Percentiles rank a stretch among this genome's conserved stretches.
These are phyloP conservation scores for Scytalidium lignicola DNA, from an alignment of 2,329 filamentous ascomycete genomes.

Conservation along the genomic window DNA sequence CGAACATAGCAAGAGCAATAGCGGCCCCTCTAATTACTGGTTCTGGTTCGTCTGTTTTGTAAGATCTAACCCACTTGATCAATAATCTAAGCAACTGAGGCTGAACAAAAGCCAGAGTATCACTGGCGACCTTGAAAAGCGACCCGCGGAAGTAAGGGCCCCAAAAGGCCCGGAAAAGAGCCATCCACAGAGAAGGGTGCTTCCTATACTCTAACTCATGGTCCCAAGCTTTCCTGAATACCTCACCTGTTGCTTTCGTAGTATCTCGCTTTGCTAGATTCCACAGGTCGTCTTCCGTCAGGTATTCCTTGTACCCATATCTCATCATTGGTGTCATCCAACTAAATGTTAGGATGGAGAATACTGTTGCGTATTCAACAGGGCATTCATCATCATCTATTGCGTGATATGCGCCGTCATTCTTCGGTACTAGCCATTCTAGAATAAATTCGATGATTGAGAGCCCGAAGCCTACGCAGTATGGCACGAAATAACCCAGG, in stretches of 20 bases:
- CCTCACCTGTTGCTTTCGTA: conserved; percentile 65
- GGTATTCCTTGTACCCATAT: conserved; percentile 82
- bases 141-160: conserved; percentile 76
- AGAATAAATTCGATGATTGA: conserved; percentile 57
- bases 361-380: conserved; percentile 85
- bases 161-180: conserved; percentile 78
- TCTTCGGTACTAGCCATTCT: conserved; percentile 67
- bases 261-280: conserved; percentile 76
- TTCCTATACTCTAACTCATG: conserved; percentile 63
- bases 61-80: conserved; percentile 80
- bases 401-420: conserved; percentile 62
- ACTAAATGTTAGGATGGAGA: conserved; percentile 87
- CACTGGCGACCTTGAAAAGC: conserved; percentile 84
- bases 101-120: conserved; percentile 80
- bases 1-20: conserved; percentile 90
- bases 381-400: conserved; percentile 64
- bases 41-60: conserved; percentile 57
- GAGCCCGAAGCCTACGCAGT: conserved; percentile 54
- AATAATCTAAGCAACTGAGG: conserved; percentile 83
- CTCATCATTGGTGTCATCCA: conserved; percentile 99
- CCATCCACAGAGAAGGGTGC: conserved; percentile 81
- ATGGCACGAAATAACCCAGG: conserved; percentile 58
- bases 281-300: conserved; percentile 96
- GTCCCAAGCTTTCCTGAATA: conserved; percentile 72
- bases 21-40: conserved; percentile 79